Evolutionary conservation across 305 asterid species (phyloP).

Genomic region (Fraxinus platypoda): DNA sequence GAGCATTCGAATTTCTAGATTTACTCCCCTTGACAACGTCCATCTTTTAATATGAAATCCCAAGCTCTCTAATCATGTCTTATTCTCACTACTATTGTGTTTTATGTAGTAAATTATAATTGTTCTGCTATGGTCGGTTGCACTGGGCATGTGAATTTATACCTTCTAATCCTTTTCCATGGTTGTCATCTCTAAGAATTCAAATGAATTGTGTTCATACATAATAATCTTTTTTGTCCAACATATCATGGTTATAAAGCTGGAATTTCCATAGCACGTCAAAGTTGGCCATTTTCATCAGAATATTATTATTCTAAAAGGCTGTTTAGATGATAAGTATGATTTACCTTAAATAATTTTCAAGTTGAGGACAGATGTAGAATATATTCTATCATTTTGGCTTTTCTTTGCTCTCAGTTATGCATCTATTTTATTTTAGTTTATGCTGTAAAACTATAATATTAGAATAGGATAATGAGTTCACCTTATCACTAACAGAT

Average conservation of each 20-base stretch:
- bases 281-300: background rate
- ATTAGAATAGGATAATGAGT: background rate
- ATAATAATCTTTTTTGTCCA: background rate
- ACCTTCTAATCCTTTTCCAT: background rate
- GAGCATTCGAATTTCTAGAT: too few species aligned
- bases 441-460: too few species aligned
- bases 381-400: background rate
- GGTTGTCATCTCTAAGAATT: background rate
- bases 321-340: background rate
- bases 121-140: background rate
- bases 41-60: too few species aligned
- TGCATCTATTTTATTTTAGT: background rate
- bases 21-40: too few species aligned
- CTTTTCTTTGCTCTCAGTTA: background rate
- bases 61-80: background rate
- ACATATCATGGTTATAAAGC: background rate
- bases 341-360: background rate
- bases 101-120: background rate
- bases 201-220: too few species aligned
- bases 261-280: background rate
- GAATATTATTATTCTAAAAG: background rate
- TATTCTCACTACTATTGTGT: background rate
- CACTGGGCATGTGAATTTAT: background rate
- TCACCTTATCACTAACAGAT: background rate
- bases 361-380: background rate